Evolutionary conservation across 2,329 filamentous ascomycete genomes (phyloP).

Genomic region (Penicillium fuscoglaucum): DNA sequence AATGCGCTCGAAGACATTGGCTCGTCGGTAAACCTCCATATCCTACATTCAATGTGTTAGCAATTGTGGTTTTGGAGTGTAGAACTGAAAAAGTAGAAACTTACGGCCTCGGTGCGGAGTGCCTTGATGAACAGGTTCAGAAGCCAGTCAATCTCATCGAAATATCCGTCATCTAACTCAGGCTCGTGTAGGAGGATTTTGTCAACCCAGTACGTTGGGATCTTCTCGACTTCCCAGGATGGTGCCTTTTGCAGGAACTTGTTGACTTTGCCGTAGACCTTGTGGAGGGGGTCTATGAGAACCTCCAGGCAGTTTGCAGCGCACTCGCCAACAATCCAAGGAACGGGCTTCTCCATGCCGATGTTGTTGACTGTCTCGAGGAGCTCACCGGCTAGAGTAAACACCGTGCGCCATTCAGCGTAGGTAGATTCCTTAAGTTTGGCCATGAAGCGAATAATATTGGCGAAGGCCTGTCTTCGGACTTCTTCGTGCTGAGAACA

Average conservation of each 20-base stretch:
- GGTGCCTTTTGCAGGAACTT: conserved; percentile 77
- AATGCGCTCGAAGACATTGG: conserved; percentile 71
- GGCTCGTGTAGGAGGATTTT: conserved; percentile 74
- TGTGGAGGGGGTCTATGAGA: conserved; percentile 73
- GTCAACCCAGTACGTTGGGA: conserved; percentile 63
- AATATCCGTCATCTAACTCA: conserved; percentile 69
- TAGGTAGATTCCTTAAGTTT: conserved; percentile 65
- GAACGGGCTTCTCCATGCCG: conserved; percentile 61
- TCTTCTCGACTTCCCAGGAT: conserved; percentile 63
- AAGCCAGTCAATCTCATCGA: conserved; percentile 73
- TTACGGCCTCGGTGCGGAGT: conserved; percentile 56
- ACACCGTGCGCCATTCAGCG: conserved; percentile 74
- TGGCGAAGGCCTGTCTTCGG: conserved; percentile 66
- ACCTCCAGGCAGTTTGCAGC: conserved; percentile 69
- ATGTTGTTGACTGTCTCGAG: conserved; percentile 67
- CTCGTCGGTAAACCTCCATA: conserved; percentile 53
- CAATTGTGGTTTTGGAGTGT: not conserved
- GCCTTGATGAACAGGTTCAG: conserved; percentile 69
- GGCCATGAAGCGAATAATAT: conserved; percentile 46
- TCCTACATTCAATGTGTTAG: conserved; percentile 37
- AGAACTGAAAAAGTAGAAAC: conserved; percentile 14
- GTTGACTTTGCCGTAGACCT: conserved; percentile 84
- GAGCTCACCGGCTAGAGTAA: conserved; percentile 76
- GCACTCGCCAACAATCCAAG: conserved; percentile 75
- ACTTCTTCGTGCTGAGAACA: conserved; percentile 74